Base-by-base conservation (phyloP, 305 asterid genomes). In the Euphrasia arctica region DNA sequence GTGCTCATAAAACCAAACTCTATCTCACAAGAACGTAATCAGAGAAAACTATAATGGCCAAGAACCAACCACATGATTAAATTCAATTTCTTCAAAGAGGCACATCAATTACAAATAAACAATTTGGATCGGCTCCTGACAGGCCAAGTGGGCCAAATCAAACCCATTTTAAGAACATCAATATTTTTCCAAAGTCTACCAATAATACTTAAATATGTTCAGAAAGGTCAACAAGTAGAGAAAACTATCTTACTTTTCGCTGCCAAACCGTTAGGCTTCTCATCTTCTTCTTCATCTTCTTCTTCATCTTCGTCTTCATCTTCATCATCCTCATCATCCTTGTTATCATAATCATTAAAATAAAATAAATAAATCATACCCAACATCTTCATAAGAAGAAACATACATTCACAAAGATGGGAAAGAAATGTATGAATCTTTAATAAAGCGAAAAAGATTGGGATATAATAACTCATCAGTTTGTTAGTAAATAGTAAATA, bases 191-290 rank as follows among this genome's bases (percentile, higher is more conserved):
- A 65, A 45, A 29, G 8, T 25, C 43, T 36, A 60, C 52, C 15
- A 45, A 71, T 11, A 58, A 48, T 4, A 52, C 39, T 18, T 12
- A 54, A 25, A 48, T 18, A 64, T 49, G 58, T 34, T 51, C 62
- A 47, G 9, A 64, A 5, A 9, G 32, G 71, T 51, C 50, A 70
- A 67, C 45, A 63, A 63, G 67, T 25, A 47, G 28, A 60, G 71
- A 32, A 51, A 63, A 25, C 31, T 50, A 29, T 58, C 85, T 63
- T 87, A 92, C 98, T 87, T 75, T 87, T 83, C 51, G 94, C 95
- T 63, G 74, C 89, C 71, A 83, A 68, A 41, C 95, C 93, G 70
- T 74, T 89, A 15, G 83, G 80, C 14, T 77, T 73, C 63, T 69
- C 57, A 69, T 75, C 85, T 63, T 84, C 87, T 3, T 74, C 83